A percentile compares a stretch with the other conserved stretches of the same genome.
Evolutionary conservation across 1,139 yeast genomes (phyloP).

Genomic region (Arxiozyma slooffiae): DNA sequence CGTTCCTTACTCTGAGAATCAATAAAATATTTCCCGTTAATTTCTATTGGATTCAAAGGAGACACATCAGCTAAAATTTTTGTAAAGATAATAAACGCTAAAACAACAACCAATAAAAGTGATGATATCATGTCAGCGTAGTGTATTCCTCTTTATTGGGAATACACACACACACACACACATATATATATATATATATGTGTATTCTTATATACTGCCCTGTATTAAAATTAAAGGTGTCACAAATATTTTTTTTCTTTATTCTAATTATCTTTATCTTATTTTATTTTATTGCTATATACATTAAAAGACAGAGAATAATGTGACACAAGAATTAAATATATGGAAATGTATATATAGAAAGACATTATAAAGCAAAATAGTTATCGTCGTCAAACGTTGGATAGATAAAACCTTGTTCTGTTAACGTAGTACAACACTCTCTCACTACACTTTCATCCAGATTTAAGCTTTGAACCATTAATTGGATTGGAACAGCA

Average conservation of each 20-base stretch:
- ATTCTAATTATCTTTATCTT: no score
- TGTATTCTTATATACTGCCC: no score
- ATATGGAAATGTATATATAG: background rate
- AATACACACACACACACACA: no score
- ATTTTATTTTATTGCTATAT: no score
- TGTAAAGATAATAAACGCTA: no score
- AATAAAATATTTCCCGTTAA: slow-evolving; percentile 61
- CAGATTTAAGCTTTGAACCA: slow-evolving; percentile 48
- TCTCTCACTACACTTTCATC: slow-evolving; percentile 40
- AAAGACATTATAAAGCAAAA: slow-evolving; percentile 36
- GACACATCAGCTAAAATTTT: background rate
- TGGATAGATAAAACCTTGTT: slow-evolving; percentile 55
- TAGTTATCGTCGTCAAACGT: slow-evolving; percentile 59
- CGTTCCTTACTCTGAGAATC: slow-evolving; percentile 71
- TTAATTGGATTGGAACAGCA: slow-evolving; percentile 58
- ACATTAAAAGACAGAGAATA: background rate
- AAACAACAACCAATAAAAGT: background rate
- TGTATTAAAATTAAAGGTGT: background rate
- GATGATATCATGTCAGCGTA: background rate
- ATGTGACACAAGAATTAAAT: background rate
- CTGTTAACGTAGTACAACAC: slow-evolving; percentile 46
- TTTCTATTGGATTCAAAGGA: slow-evolving; percentile 41
- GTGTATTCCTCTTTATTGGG: background rate
- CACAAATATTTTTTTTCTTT: background rate
- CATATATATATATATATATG: background rate